phyloP scores from a whole-genome alignment of 2,329 filamentous ascomycete genomes.

The Monosporascus ibericus region DNA sequence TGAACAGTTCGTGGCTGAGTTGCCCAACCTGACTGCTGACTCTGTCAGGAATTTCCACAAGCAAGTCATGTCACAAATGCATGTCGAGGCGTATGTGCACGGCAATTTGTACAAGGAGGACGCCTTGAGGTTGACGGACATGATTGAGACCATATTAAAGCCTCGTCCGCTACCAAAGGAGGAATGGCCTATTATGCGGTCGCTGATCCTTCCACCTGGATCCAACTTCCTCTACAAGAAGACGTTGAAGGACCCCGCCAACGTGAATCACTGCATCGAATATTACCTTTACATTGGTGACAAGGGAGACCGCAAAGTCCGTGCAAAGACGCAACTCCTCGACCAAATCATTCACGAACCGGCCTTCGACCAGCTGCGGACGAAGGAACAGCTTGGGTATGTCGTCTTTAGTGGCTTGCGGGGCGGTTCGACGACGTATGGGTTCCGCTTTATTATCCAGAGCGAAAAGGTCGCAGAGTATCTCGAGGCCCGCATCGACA shows the following conservation, averaged over 20 bases:
- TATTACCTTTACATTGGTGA: slow-evolving; percentile 68
- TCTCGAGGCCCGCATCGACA: slow-evolving; percentile 80
- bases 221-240: slow-evolving; percentile 81
- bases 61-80: slow-evolving; percentile 73
- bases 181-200: slow-evolving; percentile 75
- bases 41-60: slow-evolving; percentile 73
- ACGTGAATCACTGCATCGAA: slow-evolving; percentile 83
- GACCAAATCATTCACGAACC: slow-evolving; percentile 91
- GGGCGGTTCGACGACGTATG: slow-evolving; percentile 68
- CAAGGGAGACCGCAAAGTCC: slow-evolving; percentile 59
- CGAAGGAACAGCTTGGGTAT: slow-evolving; percentile 96
- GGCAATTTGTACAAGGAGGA: slow-evolving; percentile 95
- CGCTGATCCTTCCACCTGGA: slow-evolving; percentile 70
- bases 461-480: slow-evolving; percentile 82
- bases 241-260: slow-evolving; percentile 75
- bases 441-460: slow-evolving; percentile 87
- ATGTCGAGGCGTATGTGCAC: slow-evolving; percentile 82
- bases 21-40: slow-evolving; percentile 67
- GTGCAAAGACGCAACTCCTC: slow-evolving; percentile 74
- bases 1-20: slow-evolving; percentile 71
- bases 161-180: slow-evolving; percentile 66
- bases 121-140: slow-evolving; percentile 74
- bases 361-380: slow-evolving; percentile 88
- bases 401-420: slow-evolving; percentile 82
- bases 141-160: slow-evolving; percentile 72